phyloP scores from a whole-genome alignment of 192 early-diverging fungal genomes.

The Jimgerdemannia flammicorona region DNA sequence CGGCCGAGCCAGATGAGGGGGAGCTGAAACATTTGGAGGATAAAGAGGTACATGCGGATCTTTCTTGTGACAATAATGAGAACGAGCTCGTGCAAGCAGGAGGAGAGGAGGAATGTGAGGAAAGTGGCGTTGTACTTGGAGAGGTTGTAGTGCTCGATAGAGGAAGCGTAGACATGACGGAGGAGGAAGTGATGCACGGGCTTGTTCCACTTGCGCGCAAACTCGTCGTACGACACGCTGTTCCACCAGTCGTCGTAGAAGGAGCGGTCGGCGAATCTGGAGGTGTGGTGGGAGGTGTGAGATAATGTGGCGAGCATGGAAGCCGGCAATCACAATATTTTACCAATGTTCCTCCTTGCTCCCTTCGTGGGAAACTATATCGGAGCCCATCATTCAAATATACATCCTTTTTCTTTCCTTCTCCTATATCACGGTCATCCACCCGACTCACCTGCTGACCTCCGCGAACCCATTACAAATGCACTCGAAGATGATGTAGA shows the following conservation, averaged over 20 bases:
- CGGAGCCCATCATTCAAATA: not conserved
- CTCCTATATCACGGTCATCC: not conserved
- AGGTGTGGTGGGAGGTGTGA: conserved; percentile 1
- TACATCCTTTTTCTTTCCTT: not conserved
- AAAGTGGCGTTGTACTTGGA: conserved; percentile 68
- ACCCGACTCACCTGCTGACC: conserved; percentile 59
- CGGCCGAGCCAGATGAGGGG: conserved; percentile 78
- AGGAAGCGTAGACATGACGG: conserved; percentile 85
- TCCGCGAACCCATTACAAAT: conserved; percentile 97
- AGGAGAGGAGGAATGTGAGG: conserved; percentile 77
- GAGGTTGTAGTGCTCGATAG: conserved; percentile 67
- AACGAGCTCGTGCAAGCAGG: conserved; percentile 80
- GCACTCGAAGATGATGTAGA: conserved; percentile 96
- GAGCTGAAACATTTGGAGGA: conserved; percentile 85
- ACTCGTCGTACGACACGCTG: conserved; percentile 83
- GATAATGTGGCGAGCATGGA: conserved; percentile 4
- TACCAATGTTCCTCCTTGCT: too few species aligned
- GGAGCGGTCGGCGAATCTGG: conserved; percentile 88
- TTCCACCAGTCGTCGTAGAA: conserved; percentile 99
- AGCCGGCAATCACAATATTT: not conserved
- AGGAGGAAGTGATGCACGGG: conserved; percentile 91
- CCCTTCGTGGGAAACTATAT: too few species aligned
- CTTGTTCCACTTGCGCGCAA: conserved; percentile 96
- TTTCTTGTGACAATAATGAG: conserved; percentile 63
- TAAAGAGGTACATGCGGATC: conserved; percentile 75